Evolutionary conservation across 192 early-diverging fungal genomes (phyloP), one percentile per base, ranked within the genome.

Genomic region (Coemansia guatemalensis): DNA sequence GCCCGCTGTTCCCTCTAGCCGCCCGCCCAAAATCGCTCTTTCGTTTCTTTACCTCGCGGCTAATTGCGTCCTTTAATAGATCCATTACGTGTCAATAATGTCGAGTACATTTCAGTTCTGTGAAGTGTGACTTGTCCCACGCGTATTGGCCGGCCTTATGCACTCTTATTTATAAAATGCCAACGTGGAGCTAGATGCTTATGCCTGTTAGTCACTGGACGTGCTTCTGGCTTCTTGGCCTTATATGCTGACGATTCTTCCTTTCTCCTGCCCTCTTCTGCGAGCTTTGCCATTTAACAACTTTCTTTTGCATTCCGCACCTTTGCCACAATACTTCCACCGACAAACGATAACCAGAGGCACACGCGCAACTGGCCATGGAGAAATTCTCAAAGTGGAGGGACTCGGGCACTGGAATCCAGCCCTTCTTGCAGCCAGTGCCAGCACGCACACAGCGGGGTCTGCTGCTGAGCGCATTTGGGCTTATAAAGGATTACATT

Each of bases 371-470:
- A 8, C 35, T 39, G 35, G 1, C 11, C 6, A 93, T 93, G 93
- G 93, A 92, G 68, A 93, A 94, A 65, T 94, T 85, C 79, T 93
- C 92, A 65, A 86, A 87, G 53, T 94, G 93, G 93, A 87, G 93
- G 71, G 88, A 92, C 64, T 67, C 86, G 49, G 89, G 92, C 32
- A 94, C 92, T 5, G 93, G 93, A n/a, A 92, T 94, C 49, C 93
- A 95, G 62, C 93, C 93, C 8, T 95, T 95, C 74, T 69, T 93
- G 49, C 88, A 88, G 64, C 89, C 87, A 4, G 79, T 89, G 63
- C 69, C 73, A 0, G 64, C 69, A 6, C 78, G 72, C 25, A 27
- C 69, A 21, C 69, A 75, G 58, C 68, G 70, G 32, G 54, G 47
- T 22, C 56, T 50, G 1, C n/a, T 69, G 27, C 50, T 32, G 17